These are phyloP conservation scores for Candida nanaspora DNA, from an alignment of 805 yeast genomes.

Conservation along the genomic window DNA sequence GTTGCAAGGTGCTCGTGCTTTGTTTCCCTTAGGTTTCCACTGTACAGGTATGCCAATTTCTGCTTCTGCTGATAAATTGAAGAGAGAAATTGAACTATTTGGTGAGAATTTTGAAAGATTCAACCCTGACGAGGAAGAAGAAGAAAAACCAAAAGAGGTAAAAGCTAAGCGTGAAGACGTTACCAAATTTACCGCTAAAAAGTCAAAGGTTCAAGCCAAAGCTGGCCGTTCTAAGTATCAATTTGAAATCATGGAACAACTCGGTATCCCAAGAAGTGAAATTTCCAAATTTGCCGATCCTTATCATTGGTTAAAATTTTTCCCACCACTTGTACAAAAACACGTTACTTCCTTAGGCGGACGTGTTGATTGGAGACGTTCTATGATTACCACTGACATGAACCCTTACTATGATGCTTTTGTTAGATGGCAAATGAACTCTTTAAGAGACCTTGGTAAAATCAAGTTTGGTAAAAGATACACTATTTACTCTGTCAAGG, in stretches of 20 bases:
- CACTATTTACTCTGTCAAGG: slow-evolving; percentile 95
- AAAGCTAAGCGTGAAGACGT: slow-evolving; percentile 58
- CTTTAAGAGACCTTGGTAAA: slow-evolving; percentile 76
- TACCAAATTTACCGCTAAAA: slow-evolving; percentile 87
- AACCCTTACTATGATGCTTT: slow-evolving; percentile 94
- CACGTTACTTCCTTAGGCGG: slow-evolving; percentile 84
- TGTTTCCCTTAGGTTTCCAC: slow-evolving; percentile 96
- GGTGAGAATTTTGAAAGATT: slow-evolving; percentile 72
- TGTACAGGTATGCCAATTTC: slow-evolving; percentile 99
- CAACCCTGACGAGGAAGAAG: slow-evolving; percentile 55
- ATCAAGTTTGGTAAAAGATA: slow-evolving; percentile 97
- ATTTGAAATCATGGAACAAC: slow-evolving; percentile 92
- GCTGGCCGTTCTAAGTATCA: slow-evolving; percentile 92
- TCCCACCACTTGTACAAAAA: slow-evolving; percentile 82
- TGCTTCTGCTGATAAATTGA: slow-evolving; percentile 92
- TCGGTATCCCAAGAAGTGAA: slow-evolving; percentile 81
- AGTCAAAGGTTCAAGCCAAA: slow-evolving; percentile 90
- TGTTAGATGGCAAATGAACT: slow-evolving; percentile 93
- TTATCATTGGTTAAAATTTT: slow-evolving; percentile 80
- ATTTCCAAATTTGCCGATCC: slow-evolving; percentile 87
- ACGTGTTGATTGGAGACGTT: slow-evolving; percentile 97
- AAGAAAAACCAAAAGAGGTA: slow-evolving; percentile 18
- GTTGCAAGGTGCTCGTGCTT: slow-evolving; percentile 86
- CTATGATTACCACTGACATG: slow-evolving; percentile 89
- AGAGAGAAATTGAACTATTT: slow-evolving; percentile 86